These are phyloP conservation scores for Cercospora canescens DNA, from an alignment of 2,329 filamentous ascomycete genomes.

Conservation along the genomic window DNA sequence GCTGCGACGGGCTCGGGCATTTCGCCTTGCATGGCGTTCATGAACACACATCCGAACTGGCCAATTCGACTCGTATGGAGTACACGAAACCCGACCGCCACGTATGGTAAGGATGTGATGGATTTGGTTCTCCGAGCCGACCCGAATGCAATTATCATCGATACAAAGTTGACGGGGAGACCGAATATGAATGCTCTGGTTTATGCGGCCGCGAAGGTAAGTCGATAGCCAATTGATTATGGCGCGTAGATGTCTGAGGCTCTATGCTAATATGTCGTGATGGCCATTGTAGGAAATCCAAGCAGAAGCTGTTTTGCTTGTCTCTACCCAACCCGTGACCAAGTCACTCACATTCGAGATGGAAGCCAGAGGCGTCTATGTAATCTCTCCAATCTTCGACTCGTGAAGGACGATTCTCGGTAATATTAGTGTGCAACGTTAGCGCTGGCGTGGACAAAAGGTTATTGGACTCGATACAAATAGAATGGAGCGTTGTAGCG, in stretches of 20 bases:
- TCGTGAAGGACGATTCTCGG: neutral
- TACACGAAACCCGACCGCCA: conserved; percentile 60
- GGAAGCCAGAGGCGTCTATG: neutral
- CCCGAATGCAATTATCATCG: conserved; percentile 65
- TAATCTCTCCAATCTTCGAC: neutral
- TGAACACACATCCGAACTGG: conserved; percentile 50
- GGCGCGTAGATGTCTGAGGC: neutral
- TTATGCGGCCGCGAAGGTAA: neutral
- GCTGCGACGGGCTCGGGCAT: conserved; percentile 74
- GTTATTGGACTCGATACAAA: neutral
- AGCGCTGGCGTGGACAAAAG: neutral
- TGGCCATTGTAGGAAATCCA: conserved; percentile 42
- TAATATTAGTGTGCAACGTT: neutral
- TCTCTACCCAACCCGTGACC: conserved; percentile 69
- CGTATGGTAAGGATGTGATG: conserved; percentile 63
- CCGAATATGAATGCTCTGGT: neutral
- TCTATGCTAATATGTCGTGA: neutral
- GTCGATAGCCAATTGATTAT: neutral
- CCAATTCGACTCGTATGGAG: conserved; percentile 68
- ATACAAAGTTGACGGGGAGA: conserved; percentile 54
- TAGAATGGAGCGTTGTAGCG: neutral
- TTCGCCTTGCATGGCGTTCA: conserved; percentile 65
- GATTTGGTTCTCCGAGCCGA: conserved; percentile 60
- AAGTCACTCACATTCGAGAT: conserved; percentile 32
- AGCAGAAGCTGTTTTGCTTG: conserved; percentile 70